Evolutionary conservation across 345 rosid genomes (phyloP).

Genomic region (Zanthoxylum bungeanum): DNA sequence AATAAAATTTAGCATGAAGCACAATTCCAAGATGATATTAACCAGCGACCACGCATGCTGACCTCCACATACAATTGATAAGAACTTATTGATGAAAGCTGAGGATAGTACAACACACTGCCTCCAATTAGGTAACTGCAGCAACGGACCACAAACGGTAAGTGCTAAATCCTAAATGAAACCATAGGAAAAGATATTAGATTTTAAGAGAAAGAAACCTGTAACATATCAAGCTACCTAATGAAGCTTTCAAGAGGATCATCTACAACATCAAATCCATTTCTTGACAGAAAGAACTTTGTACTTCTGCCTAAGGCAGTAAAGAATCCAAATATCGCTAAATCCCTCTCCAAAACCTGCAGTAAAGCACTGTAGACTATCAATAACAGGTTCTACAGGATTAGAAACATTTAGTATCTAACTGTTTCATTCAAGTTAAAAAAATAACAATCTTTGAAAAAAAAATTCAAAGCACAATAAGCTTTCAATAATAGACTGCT

Average conservation of each 20-base stretch:
- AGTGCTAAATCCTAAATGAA: too few species aligned
- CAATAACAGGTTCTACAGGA: slow-evolving; percentile 8
- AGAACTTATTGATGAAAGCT: slow-evolving; percentile 90
- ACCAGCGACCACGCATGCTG: slow-evolving; percentile 28
- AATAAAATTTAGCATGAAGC: slow-evolving; percentile 11
- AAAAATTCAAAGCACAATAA: neutral
- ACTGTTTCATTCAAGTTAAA: neutral
- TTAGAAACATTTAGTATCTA: neutral
- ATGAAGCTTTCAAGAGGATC: slow-evolving; percentile 69
- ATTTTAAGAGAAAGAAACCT: neutral
- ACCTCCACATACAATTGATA: slow-evolving; percentile 98
- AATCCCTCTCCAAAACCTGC: slow-evolving; percentile 93
- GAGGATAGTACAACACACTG: slow-evolving; percentile 87
- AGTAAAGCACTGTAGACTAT: slow-evolving; percentile 23
- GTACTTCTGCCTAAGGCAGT: slow-evolving; percentile 91
- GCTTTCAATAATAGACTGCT: neutral
- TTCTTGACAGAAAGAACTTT: slow-evolving; percentile 60
- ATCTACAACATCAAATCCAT: slow-evolving; percentile 63
- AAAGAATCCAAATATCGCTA: slow-evolving; percentile 97
- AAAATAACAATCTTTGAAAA: neutral
- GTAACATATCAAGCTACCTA: slow-evolving; percentile 46
- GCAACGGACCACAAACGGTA: slow-evolving; percentile 17
- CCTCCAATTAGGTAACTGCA: slow-evolving; percentile 89
- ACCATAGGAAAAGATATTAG: slow-evolving; percentile 13
- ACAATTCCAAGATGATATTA: slow-evolving; percentile 14